Conservation (phyloP, 192 early-diverging fungal species). For the Backusella westeae region DNA sequence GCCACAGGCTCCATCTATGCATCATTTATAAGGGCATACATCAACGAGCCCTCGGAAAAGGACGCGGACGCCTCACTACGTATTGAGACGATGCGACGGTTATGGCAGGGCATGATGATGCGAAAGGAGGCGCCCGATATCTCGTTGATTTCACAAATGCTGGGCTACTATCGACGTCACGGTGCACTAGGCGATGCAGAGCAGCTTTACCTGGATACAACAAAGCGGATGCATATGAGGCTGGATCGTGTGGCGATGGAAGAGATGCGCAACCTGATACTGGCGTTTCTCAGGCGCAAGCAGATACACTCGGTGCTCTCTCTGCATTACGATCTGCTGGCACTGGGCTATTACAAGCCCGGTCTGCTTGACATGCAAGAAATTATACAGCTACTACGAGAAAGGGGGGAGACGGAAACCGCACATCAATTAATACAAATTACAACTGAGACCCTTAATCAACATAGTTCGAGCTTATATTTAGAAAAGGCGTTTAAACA, state of each 20-base stretch:
- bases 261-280: not conserved
- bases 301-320: not conserved
- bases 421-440: not conserved
- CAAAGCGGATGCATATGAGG: not conserved
- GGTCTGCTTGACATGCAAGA: not conserved
- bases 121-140: not conserved
- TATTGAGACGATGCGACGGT: not conserved
- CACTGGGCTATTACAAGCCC: not conserved
- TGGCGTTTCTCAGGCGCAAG: not conserved
- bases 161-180: not conserved
- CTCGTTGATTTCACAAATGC: not conserved
- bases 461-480: not conserved
- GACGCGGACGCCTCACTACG: not conserved
- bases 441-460: not conserved
- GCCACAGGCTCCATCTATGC: not conserved
- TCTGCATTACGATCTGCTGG: not conserved
- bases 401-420: not conserved
- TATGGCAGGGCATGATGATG: conserved; percentile 11
- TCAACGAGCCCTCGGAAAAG: not conserved
- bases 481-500: not conserved
- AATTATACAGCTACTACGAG: not conserved
- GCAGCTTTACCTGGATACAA: conserved; percentile 10
- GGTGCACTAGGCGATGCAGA: not conserved
- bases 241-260: not conserved
- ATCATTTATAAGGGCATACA: not conserved